Conservation (phyloP, 306 rosid species). For the Medicago lupulina region DNA sequence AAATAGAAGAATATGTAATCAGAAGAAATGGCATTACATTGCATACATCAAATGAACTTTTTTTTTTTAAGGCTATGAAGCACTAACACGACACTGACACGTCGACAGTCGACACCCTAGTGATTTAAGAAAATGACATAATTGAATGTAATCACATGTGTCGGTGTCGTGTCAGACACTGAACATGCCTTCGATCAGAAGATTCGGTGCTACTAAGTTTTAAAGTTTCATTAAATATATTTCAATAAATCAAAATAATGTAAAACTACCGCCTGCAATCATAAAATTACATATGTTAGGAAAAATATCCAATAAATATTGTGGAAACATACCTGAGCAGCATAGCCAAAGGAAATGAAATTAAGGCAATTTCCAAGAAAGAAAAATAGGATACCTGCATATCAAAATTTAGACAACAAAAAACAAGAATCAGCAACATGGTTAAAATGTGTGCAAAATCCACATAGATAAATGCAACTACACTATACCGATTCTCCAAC, state of each 20-base stretch:
- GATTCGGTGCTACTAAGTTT: no score
- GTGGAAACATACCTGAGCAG: conserved; percentile 81
- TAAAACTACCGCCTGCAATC: conserved; percentile 4
- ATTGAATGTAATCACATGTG: no score
- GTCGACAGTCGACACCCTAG: no score
- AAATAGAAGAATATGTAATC: conserved; percentile 29
- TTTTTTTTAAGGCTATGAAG: no score
- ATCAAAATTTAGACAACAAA: conserved; percentile 32
- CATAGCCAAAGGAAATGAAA: conserved; percentile 93
- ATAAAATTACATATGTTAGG: conserved; percentile 25
- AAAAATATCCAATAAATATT: no score
- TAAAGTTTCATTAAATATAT: no score
- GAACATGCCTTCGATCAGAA: no score
- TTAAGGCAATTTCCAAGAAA: conserved; percentile 89
- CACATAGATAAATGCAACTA: conserved; percentile 34
- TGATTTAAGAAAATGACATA: no score
- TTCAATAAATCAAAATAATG: conserved; percentile 7
- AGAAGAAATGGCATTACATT: conserved; percentile 24
- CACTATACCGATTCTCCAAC: conserved; percentile 91
- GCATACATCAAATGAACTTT: not conserved
- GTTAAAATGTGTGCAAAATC: conserved; percentile 33
- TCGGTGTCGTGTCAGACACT: no score
- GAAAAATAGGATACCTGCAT: conserved; percentile 86
- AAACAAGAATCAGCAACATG: conserved; percentile 25
- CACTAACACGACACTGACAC: no score